These are phyloP conservation scores for Litchi chinensis DNA, from an alignment of 345 rosid species.

Conservation along the genomic window DNA sequence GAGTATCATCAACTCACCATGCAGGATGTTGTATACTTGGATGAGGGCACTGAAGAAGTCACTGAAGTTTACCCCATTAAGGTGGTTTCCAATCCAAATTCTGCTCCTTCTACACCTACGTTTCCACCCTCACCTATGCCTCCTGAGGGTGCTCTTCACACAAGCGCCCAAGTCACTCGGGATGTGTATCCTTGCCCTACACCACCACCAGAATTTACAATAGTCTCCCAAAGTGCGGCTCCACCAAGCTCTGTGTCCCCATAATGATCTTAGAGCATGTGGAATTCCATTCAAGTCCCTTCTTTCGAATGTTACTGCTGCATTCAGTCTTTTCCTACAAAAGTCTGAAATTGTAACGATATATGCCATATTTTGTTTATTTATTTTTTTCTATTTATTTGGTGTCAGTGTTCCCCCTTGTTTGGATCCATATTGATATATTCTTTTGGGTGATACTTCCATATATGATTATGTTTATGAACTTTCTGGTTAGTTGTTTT, in stretches of 20 bases:
- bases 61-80: conserved; percentile 80
- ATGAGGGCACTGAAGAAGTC: conserved; percentile 82
- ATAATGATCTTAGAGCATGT: conserved; percentile 3
- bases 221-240: conserved; percentile 18
- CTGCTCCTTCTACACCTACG: conserved; percentile 16
- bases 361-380: neutral
- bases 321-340: neutral
- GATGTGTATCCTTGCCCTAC: conserved; percentile 39
- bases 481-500: neutral
- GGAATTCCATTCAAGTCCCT: neutral
- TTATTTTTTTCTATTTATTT: neutral
- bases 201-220: conserved; percentile 37
- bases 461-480: neutral
- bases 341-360: conserved; percentile 17
- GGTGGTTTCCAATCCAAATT: conserved; percentile 38
- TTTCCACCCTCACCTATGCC: conserved; percentile 18
- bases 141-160: conserved; percentile 22
- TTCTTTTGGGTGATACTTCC: conserved; percentile 3
- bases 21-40: conserved; percentile 94
- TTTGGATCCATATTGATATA: neutral
- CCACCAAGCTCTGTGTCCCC: conserved; percentile 10
- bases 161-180: conserved; percentile 16
- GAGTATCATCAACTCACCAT: conserved; percentile 95
- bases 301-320: conserved; percentile 11
- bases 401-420: neutral